phyloP scores from a whole-genome alignment of 148 eudicot genomes.

The Cornus kousa region DNA sequence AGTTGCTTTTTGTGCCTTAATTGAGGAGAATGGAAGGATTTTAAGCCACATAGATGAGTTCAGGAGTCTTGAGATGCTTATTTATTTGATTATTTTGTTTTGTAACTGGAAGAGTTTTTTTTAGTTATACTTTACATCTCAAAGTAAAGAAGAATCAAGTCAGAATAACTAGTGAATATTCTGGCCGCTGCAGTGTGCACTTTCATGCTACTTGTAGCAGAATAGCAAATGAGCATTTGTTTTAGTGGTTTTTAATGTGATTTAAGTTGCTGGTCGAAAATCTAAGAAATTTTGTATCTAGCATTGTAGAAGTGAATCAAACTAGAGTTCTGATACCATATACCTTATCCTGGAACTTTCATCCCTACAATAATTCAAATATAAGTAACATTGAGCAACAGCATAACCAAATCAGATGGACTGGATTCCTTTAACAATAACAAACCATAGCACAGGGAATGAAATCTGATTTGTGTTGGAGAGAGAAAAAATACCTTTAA shows the following conservation, averaged over 20 bases:
- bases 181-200: background rate
- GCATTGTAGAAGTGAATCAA: background rate
- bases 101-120: background rate
- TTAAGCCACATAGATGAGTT: background rate
- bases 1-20: too few relatives aligned
- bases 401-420: background rate
- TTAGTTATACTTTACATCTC: background rate
- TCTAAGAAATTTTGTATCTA: too few relatives aligned
- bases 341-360: background rate
- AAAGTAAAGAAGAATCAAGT: background rate
- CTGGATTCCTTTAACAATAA: background rate
- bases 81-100: background rate
- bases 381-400: background rate
- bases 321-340: background rate
- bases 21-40: background rate
- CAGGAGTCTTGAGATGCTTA: background rate
- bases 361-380: background rate
- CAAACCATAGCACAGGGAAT: background rate
- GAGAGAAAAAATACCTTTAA: slow-evolving; percentile 48
- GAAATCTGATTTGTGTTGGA: background rate
- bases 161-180: background rate
- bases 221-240: background rate
- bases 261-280: background rate
- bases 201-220: background rate
- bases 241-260: background rate